These are phyloP conservation scores for Dalbergia oliveri DNA, from an alignment of 306 rosid genomes.

Conservation along the genomic window DNA sequence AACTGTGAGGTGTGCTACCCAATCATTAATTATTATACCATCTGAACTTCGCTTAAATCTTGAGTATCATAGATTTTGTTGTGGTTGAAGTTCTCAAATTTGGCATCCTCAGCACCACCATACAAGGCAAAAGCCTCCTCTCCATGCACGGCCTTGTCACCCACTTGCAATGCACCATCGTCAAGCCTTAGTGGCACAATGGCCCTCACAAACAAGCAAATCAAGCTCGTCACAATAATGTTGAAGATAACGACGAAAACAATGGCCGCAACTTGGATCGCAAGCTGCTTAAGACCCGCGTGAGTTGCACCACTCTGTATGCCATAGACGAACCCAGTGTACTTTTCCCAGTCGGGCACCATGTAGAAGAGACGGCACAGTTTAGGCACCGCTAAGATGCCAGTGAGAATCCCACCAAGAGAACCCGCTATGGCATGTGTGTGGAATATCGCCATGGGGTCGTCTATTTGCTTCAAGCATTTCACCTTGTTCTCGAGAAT, in stretches of 20 bases:
- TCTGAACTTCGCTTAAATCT: not conserved
- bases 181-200: constrained; percentile 55
- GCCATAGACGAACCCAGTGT: constrained; percentile 60
- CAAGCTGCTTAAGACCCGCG: constrained; percentile 57
- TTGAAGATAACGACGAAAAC: constrained; percentile 52
- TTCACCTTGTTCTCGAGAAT: constrained; percentile 53
- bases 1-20: too few species aligned
- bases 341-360: constrained; percentile 66
- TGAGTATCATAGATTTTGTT: constrained; percentile 53
- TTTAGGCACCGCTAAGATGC: constrained; percentile 63
- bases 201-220: constrained; percentile 53
- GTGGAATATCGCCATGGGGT: constrained; percentile 62
- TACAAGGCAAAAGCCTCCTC: constrained; percentile 58
- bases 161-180: constrained; percentile 41
- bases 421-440: constrained; percentile 62
- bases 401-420: constrained; percentile 59
- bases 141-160: constrained; percentile 61
- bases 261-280: constrained; percentile 53
- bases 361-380: constrained; percentile 58
- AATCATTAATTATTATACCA: not conserved
- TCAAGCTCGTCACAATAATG: constrained; percentile 46
- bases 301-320: constrained; percentile 49
- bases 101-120: constrained; percentile 4
- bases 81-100: constrained; percentile 33
- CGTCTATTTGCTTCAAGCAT: constrained; percentile 49